Base-by-base conservation (phyloP, 768 basidiomycete genomes). In the Boletus rex-veris region DNA sequence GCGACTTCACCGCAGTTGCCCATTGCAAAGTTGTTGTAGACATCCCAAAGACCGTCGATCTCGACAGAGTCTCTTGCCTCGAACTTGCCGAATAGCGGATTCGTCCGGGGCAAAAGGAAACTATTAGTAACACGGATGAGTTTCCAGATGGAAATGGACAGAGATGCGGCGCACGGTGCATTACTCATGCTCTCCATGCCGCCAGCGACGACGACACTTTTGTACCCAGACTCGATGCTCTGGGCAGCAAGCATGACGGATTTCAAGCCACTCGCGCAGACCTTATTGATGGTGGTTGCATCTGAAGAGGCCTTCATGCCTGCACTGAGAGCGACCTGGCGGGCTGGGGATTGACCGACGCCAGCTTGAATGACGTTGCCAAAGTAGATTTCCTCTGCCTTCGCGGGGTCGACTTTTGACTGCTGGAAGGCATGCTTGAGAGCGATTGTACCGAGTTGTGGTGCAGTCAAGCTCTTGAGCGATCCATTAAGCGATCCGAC, bases 131-230 rank as follows among this genome's bases (percentile, higher is more conserved):
- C 8, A 45, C 2, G 44, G 24, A 51, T 58, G 30, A 52, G 56
- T 36, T 42, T 19, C 7, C 35, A 52, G 49, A 43, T 33, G 12
- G n/a, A 57, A 37, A 35, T 47, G 7, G 54, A 41, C 24, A 40
- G 15, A 50, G 7, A 37, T 39, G 46, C 46, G 5, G 84, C 96
- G 66, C 68, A 98, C 94, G 97, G 97, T 46, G 94, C 93, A 63
- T 98, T 90, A 70, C 91, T 95, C 97, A 99, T 99, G 76, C 91
- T 94, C 77, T 99, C 97, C 92, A 93, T 97, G 56, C 97, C 97
- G 61, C 97, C 97, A 52, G 95, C 95, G 24, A 85, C 92, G 62
- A 97, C 88, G 46, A 97, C 82, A 38, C 74, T 83, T 55, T 88
- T 85, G 68, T 96, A 85, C 47, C 97, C 97, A 21, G 86, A 79